Base-by-base conservation (phyloP, 192 early-diverging fungal genomes). In the Coemansia sp. region DNA sequence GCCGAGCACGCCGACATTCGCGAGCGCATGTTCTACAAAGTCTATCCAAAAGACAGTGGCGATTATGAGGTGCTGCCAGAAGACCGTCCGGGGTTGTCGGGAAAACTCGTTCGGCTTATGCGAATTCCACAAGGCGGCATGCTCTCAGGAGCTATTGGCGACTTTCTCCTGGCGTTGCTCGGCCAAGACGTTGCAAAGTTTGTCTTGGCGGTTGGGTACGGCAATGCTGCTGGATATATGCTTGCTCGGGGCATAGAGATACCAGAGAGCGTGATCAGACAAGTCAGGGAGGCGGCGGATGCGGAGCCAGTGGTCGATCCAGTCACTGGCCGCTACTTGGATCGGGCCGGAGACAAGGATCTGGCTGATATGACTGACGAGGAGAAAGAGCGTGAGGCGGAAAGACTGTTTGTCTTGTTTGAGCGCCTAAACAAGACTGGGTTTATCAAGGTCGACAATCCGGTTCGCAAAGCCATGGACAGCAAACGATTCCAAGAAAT, bases 341-440 rank as follows among this genome's bases (percentile, higher is more conserved):
- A 61, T 22, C 65, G 67, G 29, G 77, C 86, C 17, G 59, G 76
- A 20, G 58, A 83, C 24, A 79, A 75, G 3, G 86, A 87, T 37
- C 86, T 94, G 77, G 86, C 89, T 7, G 84, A 87, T 14, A 94
- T 99, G 94, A 97, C 94, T 2, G 94, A 96, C 40, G 97, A 96
- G 70, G 96, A 99, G 72, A 98, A 97, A 70, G 95, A 97, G 68
- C 79, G 89, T 38, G 97, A 99, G 65, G 95, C 94, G 3, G 94
- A 96, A 73, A 86, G 87, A 25, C 70, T 99, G 71, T 90, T 98
- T 84, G 95, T 95, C 1, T 84, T 98, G 75, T 96, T 99, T 83
- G 95, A 99, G 62, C 86, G 93, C 64, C 79, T 98, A 37, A 94
- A 98, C 60, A 90, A 90, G 63, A 96, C 92, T 7, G 97, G 97